phyloP scores from a whole-genome alignment of 116 monocot genomes.

The Phalaenopsis hybrid region DNA sequence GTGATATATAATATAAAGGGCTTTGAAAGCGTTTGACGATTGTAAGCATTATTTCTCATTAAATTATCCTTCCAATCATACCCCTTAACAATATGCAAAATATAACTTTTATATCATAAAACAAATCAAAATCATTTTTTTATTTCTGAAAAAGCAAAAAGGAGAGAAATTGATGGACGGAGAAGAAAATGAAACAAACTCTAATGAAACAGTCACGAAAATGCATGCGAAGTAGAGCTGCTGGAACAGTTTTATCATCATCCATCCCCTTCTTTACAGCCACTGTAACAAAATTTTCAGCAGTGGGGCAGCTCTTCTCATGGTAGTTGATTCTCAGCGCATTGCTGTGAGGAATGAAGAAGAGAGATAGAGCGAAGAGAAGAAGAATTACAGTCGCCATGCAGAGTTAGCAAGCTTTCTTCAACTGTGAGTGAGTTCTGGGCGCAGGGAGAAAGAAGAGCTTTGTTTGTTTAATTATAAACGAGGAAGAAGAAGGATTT shows the following conservation, averaged over 20 bases:
- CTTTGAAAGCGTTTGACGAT: no score
- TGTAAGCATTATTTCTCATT: no score
- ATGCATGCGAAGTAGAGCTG: slow-evolving; percentile 66
- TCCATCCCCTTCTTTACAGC: slow-evolving; percentile 40
- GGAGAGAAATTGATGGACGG: background rate
- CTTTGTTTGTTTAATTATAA: background rate
- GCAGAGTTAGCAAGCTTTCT: background rate
- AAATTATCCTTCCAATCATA: slow-evolving; percentile 30
- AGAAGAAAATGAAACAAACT: slow-evolving; percentile 23
- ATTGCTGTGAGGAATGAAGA: background rate
- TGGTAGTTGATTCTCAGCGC: slow-evolving; percentile 50
- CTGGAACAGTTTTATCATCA: slow-evolving; percentile 41
- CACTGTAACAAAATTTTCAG: slow-evolving; percentile 26
- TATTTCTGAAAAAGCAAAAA: no score
- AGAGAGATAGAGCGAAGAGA: slow-evolving; percentile 10
- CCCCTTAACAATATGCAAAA: slow-evolving; percentile 13
- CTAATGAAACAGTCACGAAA: slow-evolving; percentile 73
- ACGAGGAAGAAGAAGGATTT: background rate
- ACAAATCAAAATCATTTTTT: no score
- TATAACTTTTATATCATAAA: no score
- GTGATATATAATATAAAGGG: no score
- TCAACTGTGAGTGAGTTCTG: background rate
- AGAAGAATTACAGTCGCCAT: background rate
- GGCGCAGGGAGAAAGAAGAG: background rate
- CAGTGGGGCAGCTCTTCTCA: slow-evolving; percentile 40